Conservation (phyloP, 805 yeast species). For the Maudiozyma bulderi region DNA sequence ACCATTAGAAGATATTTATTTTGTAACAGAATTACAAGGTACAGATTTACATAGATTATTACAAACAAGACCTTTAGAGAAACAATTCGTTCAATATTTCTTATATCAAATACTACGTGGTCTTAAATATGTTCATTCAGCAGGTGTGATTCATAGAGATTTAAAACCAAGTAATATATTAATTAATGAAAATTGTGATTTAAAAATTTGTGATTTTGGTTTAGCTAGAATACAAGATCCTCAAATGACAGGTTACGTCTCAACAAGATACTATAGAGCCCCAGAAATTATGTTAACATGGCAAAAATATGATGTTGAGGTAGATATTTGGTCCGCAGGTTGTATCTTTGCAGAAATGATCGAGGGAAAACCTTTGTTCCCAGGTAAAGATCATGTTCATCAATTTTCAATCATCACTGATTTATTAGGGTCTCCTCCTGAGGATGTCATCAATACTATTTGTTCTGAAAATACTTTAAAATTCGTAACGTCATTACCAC, state of each 20-base stretch:
- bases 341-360: conserved; percentile 97
- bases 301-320: conserved; percentile 96
- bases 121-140: conserved; percentile 80
- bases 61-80: conserved; percentile 88
- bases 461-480: conserved; percentile 91
- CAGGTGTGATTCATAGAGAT: conserved; percentile 87
- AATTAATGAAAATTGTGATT: conserved; percentile 82
- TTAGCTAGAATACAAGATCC: conserved; percentile 96
- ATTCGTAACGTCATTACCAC: conserved; percentile 89
- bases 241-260: conserved; percentile 97
- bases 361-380: conserved; percentile 93
- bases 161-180: conserved; percentile 77
- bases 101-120: conserved; percentile 90
- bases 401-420: conserved; percentile 96
- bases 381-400: conserved; percentile 97
- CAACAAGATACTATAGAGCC: conserved; percentile 92
- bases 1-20: conserved; percentile 90
- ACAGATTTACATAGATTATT: conserved; percentile 88
- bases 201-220: conserved; percentile 90
- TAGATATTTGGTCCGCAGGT: conserved; percentile 96
- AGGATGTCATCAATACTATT: conserved; percentile 90
- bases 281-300: conserved; percentile 98
- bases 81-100: conserved; percentile 94
- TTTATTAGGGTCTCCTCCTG: conserved; percentile 90
- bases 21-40: conserved; percentile 94